Conservation (phyloP, 1,139 yeast genomes). For the Yamadazyma spencermartinsiae region DNA sequence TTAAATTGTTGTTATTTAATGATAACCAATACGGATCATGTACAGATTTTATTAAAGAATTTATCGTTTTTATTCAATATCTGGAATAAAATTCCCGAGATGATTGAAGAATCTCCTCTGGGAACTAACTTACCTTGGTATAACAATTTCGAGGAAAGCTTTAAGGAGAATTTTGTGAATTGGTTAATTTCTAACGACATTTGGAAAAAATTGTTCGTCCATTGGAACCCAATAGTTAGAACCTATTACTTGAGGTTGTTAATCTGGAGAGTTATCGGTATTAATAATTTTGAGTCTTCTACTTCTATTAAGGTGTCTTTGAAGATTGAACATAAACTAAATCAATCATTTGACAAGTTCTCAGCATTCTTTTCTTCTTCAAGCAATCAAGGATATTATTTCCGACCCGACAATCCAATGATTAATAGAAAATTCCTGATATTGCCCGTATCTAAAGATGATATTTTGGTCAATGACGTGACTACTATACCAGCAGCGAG, state of each 20-base stretch:
- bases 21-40: constrained; percentile 58
- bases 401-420: constrained; percentile 51
- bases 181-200: constrained; percentile 53
- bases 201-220: constrained; percentile 63
- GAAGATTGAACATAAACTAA: constrained; percentile 29
- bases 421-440: constrained; percentile 52
- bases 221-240: constrained; percentile 79
- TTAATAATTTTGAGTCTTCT: constrained; percentile 42
- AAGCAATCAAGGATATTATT: constrained; percentile 18
- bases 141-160: constrained; percentile 33
- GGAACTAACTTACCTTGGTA: constrained; percentile 29
- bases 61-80: constrained; percentile 68
- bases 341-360: constrained; percentile 21
- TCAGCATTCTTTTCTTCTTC: constrained; percentile 17
- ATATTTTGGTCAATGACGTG: constrained; percentile 18
- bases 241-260: constrained; percentile 66
- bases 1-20: constrained; percentile 57
- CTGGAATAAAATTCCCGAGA: constrained; percentile 70
- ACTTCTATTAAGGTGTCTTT: constrained; percentile 32
- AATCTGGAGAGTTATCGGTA: constrained; percentile 66
- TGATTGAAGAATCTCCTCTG: constrained; percentile 5
- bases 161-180: constrained; percentile 47
- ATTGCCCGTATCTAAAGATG: constrained; percentile 34
- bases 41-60: constrained; percentile 61
- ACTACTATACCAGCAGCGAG: not conserved